A percentile compares a stretch with the other conserved stretches of the same genome.
Conservation (phyloP, 805 yeast genomes). For the Debaryomyces prosopidis region DNA sequence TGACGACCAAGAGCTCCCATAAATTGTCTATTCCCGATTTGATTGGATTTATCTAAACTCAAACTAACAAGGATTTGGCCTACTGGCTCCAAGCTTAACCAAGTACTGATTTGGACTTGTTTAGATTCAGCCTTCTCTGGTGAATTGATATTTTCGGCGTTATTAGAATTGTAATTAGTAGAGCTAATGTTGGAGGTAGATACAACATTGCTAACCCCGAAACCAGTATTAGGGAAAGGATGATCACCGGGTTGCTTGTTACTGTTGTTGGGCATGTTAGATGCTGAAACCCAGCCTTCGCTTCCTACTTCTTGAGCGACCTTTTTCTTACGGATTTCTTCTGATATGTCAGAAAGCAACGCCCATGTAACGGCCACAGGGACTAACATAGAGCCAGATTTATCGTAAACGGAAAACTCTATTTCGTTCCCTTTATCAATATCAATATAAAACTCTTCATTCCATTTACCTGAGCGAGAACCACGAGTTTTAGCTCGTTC, state of each 20-base stretch:
- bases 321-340: constrained; percentile 88
- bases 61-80: constrained; percentile 83
- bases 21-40: constrained; percentile 35
- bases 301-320: constrained; percentile 70
- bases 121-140: constrained; percentile 14
- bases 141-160: background rate
- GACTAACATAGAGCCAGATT: constrained; percentile 58
- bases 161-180: background rate
- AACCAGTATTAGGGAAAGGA: constrained; percentile 9
- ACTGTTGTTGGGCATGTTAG: constrained; percentile 40
- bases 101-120: constrained; percentile 59
- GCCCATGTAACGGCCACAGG: constrained; percentile 96
- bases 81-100: constrained; percentile 92
- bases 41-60: constrained; percentile 69
- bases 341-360: constrained; percentile 85
- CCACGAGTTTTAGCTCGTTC: constrained; percentile 74
- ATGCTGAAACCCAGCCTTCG: constrained; percentile 88
- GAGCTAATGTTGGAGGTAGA: background rate
- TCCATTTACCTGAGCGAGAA: constrained; percentile 77
- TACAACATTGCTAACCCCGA: background rate
- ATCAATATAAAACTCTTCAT: constrained; percentile 75
- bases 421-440: constrained; percentile 92
- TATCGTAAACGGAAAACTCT: constrained; percentile 85
- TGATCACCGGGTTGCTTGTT: constrained; percentile 5
- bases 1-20: constrained; percentile 70